Conservation (phyloP, 176 grass and related monocot species). For the Musa schizocarpa region DNA sequence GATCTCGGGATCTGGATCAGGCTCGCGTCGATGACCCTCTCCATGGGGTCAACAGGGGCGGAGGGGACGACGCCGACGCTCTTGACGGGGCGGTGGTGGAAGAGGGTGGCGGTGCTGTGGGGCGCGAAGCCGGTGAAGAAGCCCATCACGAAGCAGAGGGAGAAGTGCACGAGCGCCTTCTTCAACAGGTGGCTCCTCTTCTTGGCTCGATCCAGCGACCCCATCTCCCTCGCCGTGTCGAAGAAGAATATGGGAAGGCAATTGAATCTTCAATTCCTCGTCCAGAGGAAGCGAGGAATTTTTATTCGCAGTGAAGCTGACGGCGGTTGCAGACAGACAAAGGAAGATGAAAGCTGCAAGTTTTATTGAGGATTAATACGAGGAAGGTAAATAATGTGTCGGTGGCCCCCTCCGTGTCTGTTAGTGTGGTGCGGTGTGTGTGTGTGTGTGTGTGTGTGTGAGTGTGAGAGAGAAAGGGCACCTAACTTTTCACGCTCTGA, state of each 20-base stretch:
- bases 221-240: conserved; percentile 9
- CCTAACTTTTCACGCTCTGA: no score
- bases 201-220: conserved; percentile 27
- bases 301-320: not conserved
- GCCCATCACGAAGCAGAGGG: conserved; percentile 40
- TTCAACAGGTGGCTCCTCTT: conserved; percentile 31
- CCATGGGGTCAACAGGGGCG: not conserved
- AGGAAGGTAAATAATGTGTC: no score
- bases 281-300: not conserved
- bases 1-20: not conserved
- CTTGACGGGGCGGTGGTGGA: not conserved
- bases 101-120: conserved; percentile 18
- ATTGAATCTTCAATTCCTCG: not conserved
- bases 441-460: no score
- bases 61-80: not conserved
- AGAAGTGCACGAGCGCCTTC: conserved; percentile 35
- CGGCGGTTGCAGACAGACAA: conserved; percentile 12
- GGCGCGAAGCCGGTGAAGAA: conserved; percentile 51
- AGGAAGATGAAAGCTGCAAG: no score
- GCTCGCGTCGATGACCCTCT: not conserved
- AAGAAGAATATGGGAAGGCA: not conserved
- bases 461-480: no score
- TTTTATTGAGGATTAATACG: no score
- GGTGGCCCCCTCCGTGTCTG: no score
- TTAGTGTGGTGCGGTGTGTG: no score